Conservation (phyloP, 2,329 filamentous ascomycete species). For the Zymoseptoria brevis region DNA sequence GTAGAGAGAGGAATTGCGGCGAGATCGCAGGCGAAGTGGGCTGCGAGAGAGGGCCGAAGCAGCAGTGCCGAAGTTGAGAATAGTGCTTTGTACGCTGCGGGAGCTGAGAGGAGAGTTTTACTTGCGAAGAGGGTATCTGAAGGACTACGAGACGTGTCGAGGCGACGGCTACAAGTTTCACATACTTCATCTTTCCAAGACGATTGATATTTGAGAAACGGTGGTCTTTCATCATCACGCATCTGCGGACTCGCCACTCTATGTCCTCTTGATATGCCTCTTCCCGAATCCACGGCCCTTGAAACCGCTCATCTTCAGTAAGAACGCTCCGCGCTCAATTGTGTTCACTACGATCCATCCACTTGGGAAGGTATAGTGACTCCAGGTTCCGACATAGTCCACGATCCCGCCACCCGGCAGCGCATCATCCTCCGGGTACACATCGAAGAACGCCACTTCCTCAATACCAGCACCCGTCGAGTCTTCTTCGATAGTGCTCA, state of each 20-base stretch:
- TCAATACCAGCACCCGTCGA: slow-evolving; percentile 40
- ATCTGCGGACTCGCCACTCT: background rate
- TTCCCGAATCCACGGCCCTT: slow-evolving; percentile 11
- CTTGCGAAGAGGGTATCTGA: slow-evolving; percentile 7
- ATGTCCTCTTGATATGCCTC: background rate
- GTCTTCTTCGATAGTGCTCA: slow-evolving; percentile 33
- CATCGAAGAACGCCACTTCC: slow-evolving; percentile 45
- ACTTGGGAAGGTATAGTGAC: slow-evolving; percentile 44
- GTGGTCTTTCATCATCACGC: background rate
- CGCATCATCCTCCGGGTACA: slow-evolving; percentile 43
- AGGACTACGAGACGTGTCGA: slow-evolving; percentile 10
- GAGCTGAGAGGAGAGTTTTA: slow-evolving; percentile 12
- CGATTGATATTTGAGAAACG: background rate
- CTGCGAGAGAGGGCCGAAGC: background rate
- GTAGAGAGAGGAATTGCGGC: slow-evolving; percentile 6
- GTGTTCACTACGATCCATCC: slow-evolving; percentile 47
- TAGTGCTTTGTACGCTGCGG: slow-evolving; percentile 9
- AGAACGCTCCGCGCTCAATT: slow-evolving; percentile 45
- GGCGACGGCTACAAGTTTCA: slow-evolving; percentile 12
- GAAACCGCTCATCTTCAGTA: slow-evolving; percentile 33
- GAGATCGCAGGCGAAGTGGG: slow-evolving; percentile 2
- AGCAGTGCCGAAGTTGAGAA: slow-evolving; percentile 3
- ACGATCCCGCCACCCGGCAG: slow-evolving; percentile 33
- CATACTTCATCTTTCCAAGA: slow-evolving; percentile 10
- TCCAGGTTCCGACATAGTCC: slow-evolving; percentile 37